These are phyloP conservation scores for Penicillium diatomitis DNA, from an alignment of 495 filamentous ascomycete genomes.

Conservation along the genomic window DNA sequence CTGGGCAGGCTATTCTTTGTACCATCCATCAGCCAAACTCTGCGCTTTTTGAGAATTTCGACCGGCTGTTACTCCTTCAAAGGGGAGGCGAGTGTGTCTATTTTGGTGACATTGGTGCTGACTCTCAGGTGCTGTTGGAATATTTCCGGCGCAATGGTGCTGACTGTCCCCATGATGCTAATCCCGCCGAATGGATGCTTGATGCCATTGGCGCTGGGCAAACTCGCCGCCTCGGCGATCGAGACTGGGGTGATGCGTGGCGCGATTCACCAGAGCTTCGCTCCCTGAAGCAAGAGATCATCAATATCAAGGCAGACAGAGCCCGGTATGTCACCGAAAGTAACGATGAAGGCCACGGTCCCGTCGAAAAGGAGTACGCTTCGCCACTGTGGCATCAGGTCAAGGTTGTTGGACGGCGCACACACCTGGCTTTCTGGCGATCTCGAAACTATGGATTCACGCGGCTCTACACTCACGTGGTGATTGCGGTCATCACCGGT, in stretches of 20 bases:
- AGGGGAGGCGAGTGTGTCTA: conserved; percentile 58
- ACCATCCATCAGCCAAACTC: conserved; percentile 91
- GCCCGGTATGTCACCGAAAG: conserved; percentile 33
- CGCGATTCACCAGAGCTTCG: conserved; percentile 59
- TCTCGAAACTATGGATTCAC: conserved; percentile 71
- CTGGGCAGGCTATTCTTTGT: conserved; percentile 81
- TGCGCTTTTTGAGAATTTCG: conserved; percentile 76
- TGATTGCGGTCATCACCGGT: conserved; percentile 64
- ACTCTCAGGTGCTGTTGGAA: conserved; percentile 30
- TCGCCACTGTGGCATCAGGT: conserved; percentile 67
- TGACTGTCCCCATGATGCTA: conserved; percentile 46
- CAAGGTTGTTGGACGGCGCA: conserved; percentile 53
- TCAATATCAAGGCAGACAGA: conserved; percentile 54
- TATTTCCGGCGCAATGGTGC: conserved; percentile 48
- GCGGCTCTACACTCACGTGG: conserved; percentile 65
- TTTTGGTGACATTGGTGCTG: conserved; percentile 56
- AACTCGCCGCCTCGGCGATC: conserved; percentile 58
- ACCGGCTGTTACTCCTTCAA: conserved; percentile 55
- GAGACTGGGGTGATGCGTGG: conserved; percentile 79
- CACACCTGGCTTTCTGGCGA: conserved; percentile 62
- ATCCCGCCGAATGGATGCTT: conserved; percentile 82
- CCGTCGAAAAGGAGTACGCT: conserved; percentile 58
- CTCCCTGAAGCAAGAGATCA: conserved; percentile 55
- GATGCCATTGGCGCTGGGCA: conserved; percentile 77
- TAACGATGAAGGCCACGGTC: not conserved